Conservation (phyloP, 495 filamentous ascomycete species). For the Friedmanniomyces simplex region DNA sequence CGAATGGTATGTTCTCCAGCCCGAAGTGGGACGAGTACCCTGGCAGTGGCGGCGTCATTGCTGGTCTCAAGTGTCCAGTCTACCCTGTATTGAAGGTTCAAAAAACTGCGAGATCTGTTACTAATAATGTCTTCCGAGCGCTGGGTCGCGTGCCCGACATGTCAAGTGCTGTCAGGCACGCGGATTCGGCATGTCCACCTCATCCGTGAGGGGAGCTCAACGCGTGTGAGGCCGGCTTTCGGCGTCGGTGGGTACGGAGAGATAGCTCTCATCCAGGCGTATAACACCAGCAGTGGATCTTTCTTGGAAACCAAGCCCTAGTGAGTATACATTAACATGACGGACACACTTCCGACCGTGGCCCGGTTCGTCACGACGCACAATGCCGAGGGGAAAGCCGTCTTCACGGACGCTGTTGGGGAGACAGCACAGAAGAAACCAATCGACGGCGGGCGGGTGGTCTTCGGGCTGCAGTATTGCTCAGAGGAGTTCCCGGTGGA, state of each 20-base stretch:
- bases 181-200: background rate
- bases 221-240: background rate
- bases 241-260: background rate
- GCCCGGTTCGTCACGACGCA: constrained; percentile 8
- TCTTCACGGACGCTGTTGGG: constrained; percentile 24
- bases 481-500: constrained; percentile 23
- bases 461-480: constrained; percentile 21
- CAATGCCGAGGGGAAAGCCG: constrained; percentile 13
- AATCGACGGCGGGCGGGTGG: constrained; percentile 2
- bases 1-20: constrained; percentile 17
- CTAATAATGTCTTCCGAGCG: too few relatives aligned
- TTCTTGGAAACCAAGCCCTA: too few relatives aligned
- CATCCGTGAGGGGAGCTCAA: background rate
- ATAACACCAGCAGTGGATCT: background rate
- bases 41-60: constrained; percentile 7
- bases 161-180: background rate
- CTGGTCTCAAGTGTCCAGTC: background rate
- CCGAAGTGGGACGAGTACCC: constrained; percentile 15
- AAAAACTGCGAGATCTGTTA: too few relatives aligned
- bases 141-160: background rate
- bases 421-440: constrained; percentile 8
- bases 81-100: background rate
- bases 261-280: background rate
- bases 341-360: background rate
- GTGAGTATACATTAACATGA: background rate